Evolutionary conservation across 2,329 filamentous ascomycete genomes (phyloP), one percentile per base, ranked within the genome.

Genomic region (Nigrospora sphaerica): DNA sequence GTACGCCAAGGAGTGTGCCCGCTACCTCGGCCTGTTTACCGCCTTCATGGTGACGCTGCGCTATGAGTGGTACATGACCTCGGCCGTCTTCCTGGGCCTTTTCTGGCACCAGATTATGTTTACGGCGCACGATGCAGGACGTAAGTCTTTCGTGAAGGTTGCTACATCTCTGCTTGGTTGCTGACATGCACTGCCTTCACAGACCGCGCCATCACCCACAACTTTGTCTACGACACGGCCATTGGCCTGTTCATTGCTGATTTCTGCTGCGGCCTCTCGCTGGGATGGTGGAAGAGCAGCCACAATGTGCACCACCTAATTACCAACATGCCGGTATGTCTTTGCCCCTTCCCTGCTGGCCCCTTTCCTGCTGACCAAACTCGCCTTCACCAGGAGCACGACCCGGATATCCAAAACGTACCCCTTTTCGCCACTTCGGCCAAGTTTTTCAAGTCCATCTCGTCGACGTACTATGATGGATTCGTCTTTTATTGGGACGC

Each of bases 61-160:
- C 47, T 57, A 62, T 32, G 66, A 68, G 35, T 83, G 78, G 77
- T 83, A 80, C 58, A 59, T 77, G 44, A 70, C 73, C 2, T 81
- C 78, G 3, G 77, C 78, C 33, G 52, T 74, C 16, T 80, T 77
- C 52, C 61, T 85, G n/a, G 81, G 81, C 4, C 46, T 79, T 13
- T 83, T 83, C 58, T 84, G 80, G 77, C 80, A 84, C 55, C 81
- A 84, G 66, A 77, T 85, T 64, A 83, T 85, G 77, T 85, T 85
- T 61, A 74, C 75, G 0, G 81, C 80, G 4, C 81, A 85, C 56
- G 81, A 85, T 54, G 80, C 80, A 11, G 81, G 79, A 3, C 81
- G 84, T 56, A 68, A 73, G 28, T 44, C 4, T 31, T 5, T 9
- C 14, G 28, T n/a, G 40, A 7, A 13, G 14, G 28, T 3, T 32